Base-by-base conservation (phyloP, 257 asterid genomes). In the Leptodermis oblonga region DNA sequence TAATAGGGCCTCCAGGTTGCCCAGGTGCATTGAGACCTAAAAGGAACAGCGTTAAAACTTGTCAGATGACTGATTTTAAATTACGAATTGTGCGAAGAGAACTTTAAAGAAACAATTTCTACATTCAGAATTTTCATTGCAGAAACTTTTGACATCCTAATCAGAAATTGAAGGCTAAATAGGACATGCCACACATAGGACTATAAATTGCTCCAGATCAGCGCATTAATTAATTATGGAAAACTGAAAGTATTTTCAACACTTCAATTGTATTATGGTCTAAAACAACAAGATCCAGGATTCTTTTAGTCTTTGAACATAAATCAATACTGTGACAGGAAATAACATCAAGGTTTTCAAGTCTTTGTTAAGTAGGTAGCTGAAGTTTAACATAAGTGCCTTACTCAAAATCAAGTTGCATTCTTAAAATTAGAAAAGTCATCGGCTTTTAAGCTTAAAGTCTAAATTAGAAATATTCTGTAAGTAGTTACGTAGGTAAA, bases 11-110 rank as follows among this genome's bases (percentile, higher is more conserved):
- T 62, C 55, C 82, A 64, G 88, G 69, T 65, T 79, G 84, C 46
- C 53, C 72, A 62, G 86, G 77, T 36, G 68, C 80, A 48, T 78
- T 56, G 73, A 71, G 80, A 66, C 87, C 99, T 87, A 62, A 69
- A 54, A 71, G 73, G 41, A 74, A 61, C 52, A 65, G 65, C 30
- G 15, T 52, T 42, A 65, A 49, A 45, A 18, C 26, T 17, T 34
- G 8, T n/a, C 20, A 43, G 49, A 12, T 0, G 14, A 12, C 54
- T 48, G 42, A 5, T 30, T 13, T 62, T 4, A 71, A 63, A 41
- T 52, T 18, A 25, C 45, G 22, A 41, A 71, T 54, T 28, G 23
- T 69, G 66, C 51, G 34, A 51, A 25, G 31, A 67, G 7, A 33
- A 31, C 70, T 66, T 30, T 31, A 69, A 61, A 61, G 9, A 15